Evolutionary conservation across 2,329 filamentous ascomycete species (phyloP).

Genomic region (Fusarium chuoi): DNA sequence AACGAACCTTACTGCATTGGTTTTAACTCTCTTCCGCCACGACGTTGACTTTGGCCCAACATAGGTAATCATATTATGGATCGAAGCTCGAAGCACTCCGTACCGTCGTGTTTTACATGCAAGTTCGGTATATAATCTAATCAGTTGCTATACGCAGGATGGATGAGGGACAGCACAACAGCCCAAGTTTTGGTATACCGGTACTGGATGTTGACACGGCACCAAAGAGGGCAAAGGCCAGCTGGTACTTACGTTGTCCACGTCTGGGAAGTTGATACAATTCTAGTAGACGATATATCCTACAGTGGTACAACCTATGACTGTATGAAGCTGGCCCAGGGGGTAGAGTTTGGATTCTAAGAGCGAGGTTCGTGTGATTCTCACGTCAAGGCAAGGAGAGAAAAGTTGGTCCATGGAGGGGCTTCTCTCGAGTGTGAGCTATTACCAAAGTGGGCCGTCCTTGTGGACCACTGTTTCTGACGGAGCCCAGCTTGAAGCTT

Average conservation of each 20-base stretch:
- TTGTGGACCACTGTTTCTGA: background rate
- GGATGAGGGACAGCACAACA: background rate
- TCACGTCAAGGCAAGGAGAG: background rate
- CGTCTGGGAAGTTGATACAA: background rate
- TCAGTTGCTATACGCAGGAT: background rate
- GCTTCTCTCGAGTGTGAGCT: background rate
- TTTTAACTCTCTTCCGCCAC: background rate
- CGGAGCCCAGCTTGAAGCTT: conserved; percentile 16
- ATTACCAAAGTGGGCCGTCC: conserved; percentile 17
- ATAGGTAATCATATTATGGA: background rate
- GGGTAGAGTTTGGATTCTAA: background rate
- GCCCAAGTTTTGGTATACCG: background rate
- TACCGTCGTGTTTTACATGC: background rate
- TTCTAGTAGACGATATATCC: background rate
- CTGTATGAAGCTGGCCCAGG: background rate
- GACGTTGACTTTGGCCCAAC: background rate
- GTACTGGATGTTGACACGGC: background rate
- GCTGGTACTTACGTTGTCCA: background rate
- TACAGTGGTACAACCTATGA: background rate
- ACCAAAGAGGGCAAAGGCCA: background rate
- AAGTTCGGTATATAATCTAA: background rate
- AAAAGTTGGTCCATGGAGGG: background rate
- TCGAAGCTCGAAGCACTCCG: background rate
- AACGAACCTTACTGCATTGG: conserved; percentile 3
- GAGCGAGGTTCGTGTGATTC: background rate